Conservation (phyloP, 345 rosid genomes). For the Leavenworthia alabamica region DNA sequence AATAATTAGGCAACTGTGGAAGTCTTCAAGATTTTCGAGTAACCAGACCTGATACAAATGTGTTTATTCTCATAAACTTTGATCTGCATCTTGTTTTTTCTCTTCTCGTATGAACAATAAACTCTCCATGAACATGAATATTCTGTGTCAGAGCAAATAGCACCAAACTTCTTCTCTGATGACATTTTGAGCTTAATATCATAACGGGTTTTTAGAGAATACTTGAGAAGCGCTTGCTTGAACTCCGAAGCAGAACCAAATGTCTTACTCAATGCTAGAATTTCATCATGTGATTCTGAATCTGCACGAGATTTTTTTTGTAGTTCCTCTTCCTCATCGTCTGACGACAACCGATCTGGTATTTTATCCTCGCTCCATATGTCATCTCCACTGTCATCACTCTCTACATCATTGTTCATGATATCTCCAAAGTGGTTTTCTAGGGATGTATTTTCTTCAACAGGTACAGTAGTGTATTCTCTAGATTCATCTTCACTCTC, state of each 20-base stretch:
- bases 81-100: background rate
- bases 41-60: background rate
- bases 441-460: no score
- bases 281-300: background rate
- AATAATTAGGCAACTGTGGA: background rate
- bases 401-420: no score
- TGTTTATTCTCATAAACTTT: background rate
- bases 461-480: no score
- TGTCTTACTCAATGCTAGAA: background rate
- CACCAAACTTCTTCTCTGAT: background rate
- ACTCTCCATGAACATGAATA: background rate
- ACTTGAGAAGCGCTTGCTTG: background rate
- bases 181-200: background rate
- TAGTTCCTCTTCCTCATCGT: no score
- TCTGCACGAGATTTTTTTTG: no score
- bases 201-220: no score
- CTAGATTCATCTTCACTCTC: no score
- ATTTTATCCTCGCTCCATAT: no score
- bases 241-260: background rate
- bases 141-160: background rate
- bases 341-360: no score
- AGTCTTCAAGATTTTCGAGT: background rate
- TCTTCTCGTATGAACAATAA: background rate
- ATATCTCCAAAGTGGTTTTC: no score
- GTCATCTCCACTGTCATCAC: no score